Evolutionary conservation across 73 alveolate genomes (phyloP).

Genomic region (Paramecium bursaria): DNA sequence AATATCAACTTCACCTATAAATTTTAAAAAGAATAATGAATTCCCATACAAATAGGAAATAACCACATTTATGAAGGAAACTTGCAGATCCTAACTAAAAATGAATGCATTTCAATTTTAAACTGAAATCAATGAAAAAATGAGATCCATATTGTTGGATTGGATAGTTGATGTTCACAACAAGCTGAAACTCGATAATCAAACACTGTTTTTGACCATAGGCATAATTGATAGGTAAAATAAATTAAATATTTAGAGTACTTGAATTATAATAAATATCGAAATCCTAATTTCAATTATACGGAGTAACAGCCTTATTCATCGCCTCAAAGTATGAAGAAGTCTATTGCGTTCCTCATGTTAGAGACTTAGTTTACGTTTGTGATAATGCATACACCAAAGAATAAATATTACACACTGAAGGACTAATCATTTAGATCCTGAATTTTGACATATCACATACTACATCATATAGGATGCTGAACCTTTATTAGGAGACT

Average conservation of each 20-base stretch:
- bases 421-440: conserved; percentile 77
- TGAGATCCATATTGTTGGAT: conserved; percentile 87
- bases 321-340: conserved; percentile 91
- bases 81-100: neutral
- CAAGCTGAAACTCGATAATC: conserved; percentile 76
- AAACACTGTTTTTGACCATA: conserved; percentile 80
- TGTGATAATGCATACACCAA: conserved; percentile 87
- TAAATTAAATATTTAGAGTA: conserved; percentile 53
- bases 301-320: conserved; percentile 84
- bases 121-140: conserved; percentile 82
- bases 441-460: conserved; percentile 77
- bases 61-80: conserved; percentile 27
- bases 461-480: conserved; percentile 74
- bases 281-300: conserved; percentile 78
- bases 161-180: conserved; percentile 85
- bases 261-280: conserved; percentile 25
- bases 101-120: conserved; percentile 43
- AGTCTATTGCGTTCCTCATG: conserved; percentile 78
- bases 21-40: neutral
- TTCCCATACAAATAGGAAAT: conserved; percentile 42
- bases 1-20: neutral
- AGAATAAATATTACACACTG: conserved; percentile 88
- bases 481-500: conserved; percentile 54
- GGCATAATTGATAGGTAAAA: conserved; percentile 80
- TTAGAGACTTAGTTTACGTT: conserved; percentile 70